Conservation (phyloP, 176 grass and related monocot species). For the Eragrostis nindensis region DNA sequence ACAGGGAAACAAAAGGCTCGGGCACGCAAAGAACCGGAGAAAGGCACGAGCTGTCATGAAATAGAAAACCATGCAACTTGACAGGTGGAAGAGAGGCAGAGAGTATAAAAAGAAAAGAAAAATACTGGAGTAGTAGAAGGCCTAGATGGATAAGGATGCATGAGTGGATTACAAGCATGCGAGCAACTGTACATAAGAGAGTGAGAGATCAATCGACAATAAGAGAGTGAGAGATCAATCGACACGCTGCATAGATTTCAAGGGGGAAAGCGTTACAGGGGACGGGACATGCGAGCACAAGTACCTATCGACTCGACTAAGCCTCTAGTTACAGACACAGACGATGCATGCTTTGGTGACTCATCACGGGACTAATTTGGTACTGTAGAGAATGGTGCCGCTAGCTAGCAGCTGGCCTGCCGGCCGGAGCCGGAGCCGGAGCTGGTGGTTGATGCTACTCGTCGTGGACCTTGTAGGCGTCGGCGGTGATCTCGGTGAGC, state of each 20-base stretch:
- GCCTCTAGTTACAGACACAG: slow-evolving; percentile 17
- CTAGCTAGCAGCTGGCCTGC: background rate
- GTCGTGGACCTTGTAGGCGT: slow-evolving; percentile 62
- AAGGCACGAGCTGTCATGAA: background rate
- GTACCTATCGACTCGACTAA: slow-evolving; percentile 35
- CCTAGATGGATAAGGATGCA: background rate
- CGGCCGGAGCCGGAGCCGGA: slow-evolving; percentile 16
- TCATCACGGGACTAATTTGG: background rate
- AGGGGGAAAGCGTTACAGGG: background rate
- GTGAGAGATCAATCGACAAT: too few relatives aligned
- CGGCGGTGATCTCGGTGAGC: slow-evolving; percentile 75
- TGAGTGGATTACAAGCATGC: slow-evolving; percentile 36
- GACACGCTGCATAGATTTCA: slow-evolving; percentile 7
- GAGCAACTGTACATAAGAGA: slow-evolving; percentile 2
- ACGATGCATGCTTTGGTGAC: background rate
- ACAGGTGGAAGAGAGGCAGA: background rate
- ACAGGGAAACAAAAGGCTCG: background rate
- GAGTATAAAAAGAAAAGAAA: background rate
- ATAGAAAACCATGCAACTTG: slow-evolving; percentile 18
- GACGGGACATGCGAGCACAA: slow-evolving; percentile 32
- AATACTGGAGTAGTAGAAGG: too few relatives aligned
- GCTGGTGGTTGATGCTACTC: slow-evolving; percentile 22
- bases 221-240: slow-evolving; percentile 10
- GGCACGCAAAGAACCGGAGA: background rate
- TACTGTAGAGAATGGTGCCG: background rate